Evolutionary conservation across 257 asterid genomes (phyloP), one percentile per base, ranked within the genome.

Genomic region (Solanum paucissectum): DNA sequence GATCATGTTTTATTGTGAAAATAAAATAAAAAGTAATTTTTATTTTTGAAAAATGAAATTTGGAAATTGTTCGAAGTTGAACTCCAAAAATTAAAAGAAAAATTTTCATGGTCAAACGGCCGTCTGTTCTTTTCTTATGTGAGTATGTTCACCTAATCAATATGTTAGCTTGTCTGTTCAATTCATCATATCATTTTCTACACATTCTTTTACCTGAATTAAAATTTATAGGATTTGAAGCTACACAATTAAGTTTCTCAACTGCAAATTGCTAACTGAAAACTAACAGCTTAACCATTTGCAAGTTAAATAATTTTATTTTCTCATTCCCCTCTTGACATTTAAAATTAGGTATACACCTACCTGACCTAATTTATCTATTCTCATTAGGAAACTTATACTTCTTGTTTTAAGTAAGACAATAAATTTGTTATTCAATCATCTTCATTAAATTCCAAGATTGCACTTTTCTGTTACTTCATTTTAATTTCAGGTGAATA

Each of bases 271-370:
- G 86, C 86, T 92, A 89, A 90, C 89, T 88, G 95, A 92, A 92
- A 93, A 92, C 93, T 85, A 91, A 91, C 98, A 90, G 84, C 90
- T 88, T 90, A 93, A 92, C 95, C 90, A 88, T 89, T 90, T 87
- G 69, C 44, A 87, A 88, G 85, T 89, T 71, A 87, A 86, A 85
- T 79, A 89, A 36, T 86, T 85, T 76, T 66, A 42, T 89, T 76
- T 89, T 91, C 69, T 38, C 37, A 68, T 27, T 25, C 0, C 89
- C 68, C 16, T n/a, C 49, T 75, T 83, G 27, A 76, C 69, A 89
- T 87, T 88, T 75, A 21, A 85, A 86, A 82, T 85, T 75, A 88
- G 83, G 83, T 73, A 71, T 83, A 87, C 90, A 91, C 90, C 92
- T 84, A 90, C 91, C 92, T 87, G 89, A 89, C 90, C 94, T 92